A percentile compares a stretch with the other conserved stretches of the same genome.
These are phyloP conservation scores for Hyparrhenia diplandra DNA, from an alignment of 176 grass and related monocot genomes.

Conservation along the genomic window DNA sequence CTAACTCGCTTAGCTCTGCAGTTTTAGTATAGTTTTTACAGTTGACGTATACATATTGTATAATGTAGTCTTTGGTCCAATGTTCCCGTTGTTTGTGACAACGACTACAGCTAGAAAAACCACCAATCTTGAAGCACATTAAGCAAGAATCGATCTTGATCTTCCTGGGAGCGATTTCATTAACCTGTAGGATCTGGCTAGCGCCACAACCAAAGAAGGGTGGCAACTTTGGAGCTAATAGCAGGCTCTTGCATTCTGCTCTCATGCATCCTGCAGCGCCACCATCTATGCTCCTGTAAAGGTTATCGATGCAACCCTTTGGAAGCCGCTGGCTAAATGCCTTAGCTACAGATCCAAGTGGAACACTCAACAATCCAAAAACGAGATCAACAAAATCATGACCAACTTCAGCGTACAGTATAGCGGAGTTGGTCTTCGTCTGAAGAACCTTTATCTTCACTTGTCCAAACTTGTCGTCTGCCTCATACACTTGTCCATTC, in stretches of 20 bases:
- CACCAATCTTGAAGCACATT: neutral
- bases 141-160: neutral
- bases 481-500: neutral
- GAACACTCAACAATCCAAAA: neutral
- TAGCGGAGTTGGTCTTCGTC: neutral
- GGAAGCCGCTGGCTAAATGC: neutral
- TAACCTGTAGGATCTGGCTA: neutral
- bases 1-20: neutral
- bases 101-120: neutral
- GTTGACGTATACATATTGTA: too few relatives aligned
- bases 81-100: neutral
- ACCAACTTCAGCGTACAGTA: constrained; percentile 35
- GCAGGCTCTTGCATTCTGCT: neutral
- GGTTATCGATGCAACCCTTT: neutral
- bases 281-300: constrained; percentile 4
- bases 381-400: neutral
- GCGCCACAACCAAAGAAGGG: neutral
- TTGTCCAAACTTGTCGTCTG: neutral
- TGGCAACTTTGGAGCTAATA: neutral
- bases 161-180: neutral
- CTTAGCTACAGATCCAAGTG: constrained; percentile 8
- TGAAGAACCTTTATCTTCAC: constrained; percentile 22
- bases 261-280: neutral
- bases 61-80: fast-evolving
- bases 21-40: neutral